Base-by-base conservation (phyloP, 495 filamentous ascomycete genomes). In the Opeltia flavorubescens region DNA sequence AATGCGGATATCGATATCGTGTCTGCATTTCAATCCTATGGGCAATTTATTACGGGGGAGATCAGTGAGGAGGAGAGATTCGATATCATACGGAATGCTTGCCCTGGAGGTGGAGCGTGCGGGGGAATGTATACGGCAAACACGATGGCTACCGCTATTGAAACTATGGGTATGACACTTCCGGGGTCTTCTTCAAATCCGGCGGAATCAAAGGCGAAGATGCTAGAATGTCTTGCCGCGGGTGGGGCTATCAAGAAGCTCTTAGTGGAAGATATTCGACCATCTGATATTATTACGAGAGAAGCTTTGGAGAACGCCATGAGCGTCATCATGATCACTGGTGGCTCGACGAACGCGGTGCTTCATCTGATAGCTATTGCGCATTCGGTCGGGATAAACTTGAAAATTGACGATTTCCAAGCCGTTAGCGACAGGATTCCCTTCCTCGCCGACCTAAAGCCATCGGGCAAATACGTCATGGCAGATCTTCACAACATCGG, bases 41-140 rank as follows among this genome's bases (percentile, higher is more conserved):
- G 91, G 13, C 88, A 96, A 58, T 98, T 85, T 67, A 75, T 98
- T 51, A 72, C 82, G 21, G 89, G 89, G 18, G 79, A 95, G 56
- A 95, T 96, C 60, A 79, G 71, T 55, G 91, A 98, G 70, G 80
- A 89, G 55, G 70, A 85, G 63, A 80, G 91, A 23, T 89, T 83
- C 59, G 91, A 98, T 63, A 89, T 96, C 60, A 95, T 95, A 59
- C 76, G 89, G 46, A 71, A 96, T 63, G 91, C 91, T 28, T 95
- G 89, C 63, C 89, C 89, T 33, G 91, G 91, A 38, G 72, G 81
- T 50, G 91, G 91, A 50, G 91, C 93, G 17, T 98, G 91, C 59
- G 91, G 91, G 58, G 91, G 91, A 50, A 98, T 98, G 91, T 98
- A 98, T 70, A 98, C 91, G 15, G 91, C 91, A 46, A 98, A 98